These are phyloP conservation scores for Kwoniella sp. DNA, from an alignment of 768 basidiomycete genomes.

Conservation along the genomic window DNA sequence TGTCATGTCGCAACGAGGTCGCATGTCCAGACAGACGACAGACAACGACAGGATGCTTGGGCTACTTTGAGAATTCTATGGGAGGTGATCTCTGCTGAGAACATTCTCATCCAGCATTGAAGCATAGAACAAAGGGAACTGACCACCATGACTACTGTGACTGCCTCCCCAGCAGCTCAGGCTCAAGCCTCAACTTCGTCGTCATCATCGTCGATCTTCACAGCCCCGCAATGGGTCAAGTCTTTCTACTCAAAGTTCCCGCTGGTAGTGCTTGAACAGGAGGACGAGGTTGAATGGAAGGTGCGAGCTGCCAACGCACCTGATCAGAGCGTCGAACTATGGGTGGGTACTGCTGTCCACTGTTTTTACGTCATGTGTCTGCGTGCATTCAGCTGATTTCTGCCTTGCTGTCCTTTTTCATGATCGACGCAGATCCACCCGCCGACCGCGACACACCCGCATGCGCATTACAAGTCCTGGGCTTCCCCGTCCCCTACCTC, in stretches of 20 bases:
- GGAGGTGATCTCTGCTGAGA: too few species aligned
- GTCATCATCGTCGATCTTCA: slow-evolving; percentile 13
- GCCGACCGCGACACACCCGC: slow-evolving; percentile 7
- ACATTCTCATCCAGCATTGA: too few species aligned
- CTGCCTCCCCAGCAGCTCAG: background rate
- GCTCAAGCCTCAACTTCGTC: background rate
- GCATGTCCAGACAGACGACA: too few species aligned
- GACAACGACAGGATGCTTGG: too few species aligned
- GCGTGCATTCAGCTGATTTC: too few species aligned
- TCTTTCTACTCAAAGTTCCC: slow-evolving; percentile 45
- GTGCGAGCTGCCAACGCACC: slow-evolving; percentile 1
- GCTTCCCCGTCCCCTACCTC: slow-evolving; percentile 37
- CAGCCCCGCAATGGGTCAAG: slow-evolving; percentile 39
- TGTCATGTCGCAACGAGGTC: background rate
- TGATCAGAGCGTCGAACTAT: slow-evolving; percentile 21
- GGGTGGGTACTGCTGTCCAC: slow-evolving; percentile 29
- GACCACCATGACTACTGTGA: too few species aligned
- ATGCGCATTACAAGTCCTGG: slow-evolving; percentile 35
- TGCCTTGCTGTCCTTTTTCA: background rate
- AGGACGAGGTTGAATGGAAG: slow-evolving; percentile 35
- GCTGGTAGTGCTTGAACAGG: slow-evolving; percentile 39
- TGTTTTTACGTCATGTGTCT: background rate
- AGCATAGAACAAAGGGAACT: too few species aligned
- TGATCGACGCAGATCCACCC: slow-evolving; percentile 31
- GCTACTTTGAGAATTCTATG: too few species aligned